phyloP scores from a whole-genome alignment of 805 yeast species.

The Jamesozyma lodderae region DNA sequence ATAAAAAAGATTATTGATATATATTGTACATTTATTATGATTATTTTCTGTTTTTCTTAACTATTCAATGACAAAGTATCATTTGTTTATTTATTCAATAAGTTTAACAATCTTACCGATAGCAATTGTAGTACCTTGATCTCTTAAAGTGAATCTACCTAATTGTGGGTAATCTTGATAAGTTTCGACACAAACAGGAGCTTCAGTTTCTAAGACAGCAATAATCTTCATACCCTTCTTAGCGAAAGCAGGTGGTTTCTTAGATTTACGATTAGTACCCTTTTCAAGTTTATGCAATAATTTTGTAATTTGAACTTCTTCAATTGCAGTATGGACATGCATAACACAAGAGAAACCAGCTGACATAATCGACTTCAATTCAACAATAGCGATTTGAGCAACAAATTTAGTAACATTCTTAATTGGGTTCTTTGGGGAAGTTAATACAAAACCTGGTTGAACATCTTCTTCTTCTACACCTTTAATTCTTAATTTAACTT shows the following conservation, averaged over 20 bases:
- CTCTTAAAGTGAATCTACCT: slow-evolving; percentile 97
- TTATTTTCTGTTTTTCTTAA: too few relatives aligned
- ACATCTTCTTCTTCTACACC: slow-evolving; percentile 98
- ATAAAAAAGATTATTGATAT: too few relatives aligned
- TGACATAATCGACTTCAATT: slow-evolving; percentile 86
- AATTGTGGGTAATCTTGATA: slow-evolving; percentile 88
- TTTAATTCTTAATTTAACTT: slow-evolving; percentile 83
- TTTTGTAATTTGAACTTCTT: slow-evolving; percentile 77
- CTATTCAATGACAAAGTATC: background rate
- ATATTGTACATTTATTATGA: too few relatives aligned
- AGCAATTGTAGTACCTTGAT: slow-evolving; percentile 96
- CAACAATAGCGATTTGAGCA: slow-evolving; percentile 96
- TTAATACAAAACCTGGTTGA: slow-evolving; percentile 81
- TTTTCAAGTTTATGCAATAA: slow-evolving; percentile 89
- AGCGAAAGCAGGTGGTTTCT: slow-evolving; percentile 96
- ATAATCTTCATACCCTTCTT: slow-evolving; percentile 98
- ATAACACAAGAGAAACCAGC: slow-evolving; percentile 96
- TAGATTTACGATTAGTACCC: slow-evolving; percentile 93
- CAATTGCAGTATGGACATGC: slow-evolving; percentile 98
- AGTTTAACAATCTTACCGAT: slow-evolving; percentile 95
- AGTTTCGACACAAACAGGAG: slow-evolving; percentile 89
- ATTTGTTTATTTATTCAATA: slow-evolving; percentile 34
- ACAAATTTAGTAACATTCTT: slow-evolving; percentile 84
- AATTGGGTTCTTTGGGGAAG: slow-evolving; percentile 80
- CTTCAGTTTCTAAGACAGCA: slow-evolving; percentile 77